These are phyloP conservation scores for Fibroporia radiculosa DNA, from an alignment of 768 basidiomycete genomes.

Conservation along the genomic window DNA sequence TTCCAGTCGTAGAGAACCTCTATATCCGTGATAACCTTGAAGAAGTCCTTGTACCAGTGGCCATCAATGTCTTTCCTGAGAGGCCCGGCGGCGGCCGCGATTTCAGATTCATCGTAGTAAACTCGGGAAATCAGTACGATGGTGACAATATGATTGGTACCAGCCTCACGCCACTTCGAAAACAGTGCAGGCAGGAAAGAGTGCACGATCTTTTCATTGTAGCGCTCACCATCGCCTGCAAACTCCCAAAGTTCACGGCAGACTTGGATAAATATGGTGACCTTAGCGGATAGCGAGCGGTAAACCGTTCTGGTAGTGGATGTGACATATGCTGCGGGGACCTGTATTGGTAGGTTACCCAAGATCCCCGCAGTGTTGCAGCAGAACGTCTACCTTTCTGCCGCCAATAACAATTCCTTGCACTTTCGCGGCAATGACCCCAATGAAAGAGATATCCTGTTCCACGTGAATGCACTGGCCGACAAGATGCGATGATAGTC, in stretches of 20 bases:
- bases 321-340: slow-evolving; percentile 76
- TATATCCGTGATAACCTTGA: slow-evolving; percentile 89
- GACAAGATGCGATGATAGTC: slow-evolving; percentile 74
- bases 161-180: slow-evolving; percentile 71
- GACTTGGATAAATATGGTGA: slow-evolving; percentile 94
- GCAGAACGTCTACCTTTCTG: slow-evolving; percentile 41
- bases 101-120: slow-evolving; percentile 75
- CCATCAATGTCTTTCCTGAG: slow-evolving; percentile 69
- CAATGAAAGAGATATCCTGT: slow-evolving; percentile 82
- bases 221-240: slow-evolving; percentile 90
- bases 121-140: slow-evolving; percentile 93
- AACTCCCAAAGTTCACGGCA: slow-evolving; percentile 97
- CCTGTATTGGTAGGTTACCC: slow-evolving; percentile 43
- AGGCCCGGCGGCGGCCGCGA: slow-evolving; percentile 77
- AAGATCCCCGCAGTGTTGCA: no score
- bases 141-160: slow-evolving; percentile 89
- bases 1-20: slow-evolving; percentile 88
- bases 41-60: slow-evolving; percentile 90
- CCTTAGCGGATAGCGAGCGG: slow-evolving; percentile 84
- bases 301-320: slow-evolving; percentile 82
- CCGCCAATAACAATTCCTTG: slow-evolving; percentile 68
- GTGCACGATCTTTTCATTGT: slow-evolving; percentile 96
- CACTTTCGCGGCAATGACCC: slow-evolving; percentile 76
- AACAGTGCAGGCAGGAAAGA: slow-evolving; percentile 92
- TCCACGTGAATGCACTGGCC: slow-evolving; percentile 76